Evolutionary conservation across 179 eudicot species (phyloP), one percentile per base, ranked within the genome.

Genomic region (Heliamphora ciliata): DNA sequence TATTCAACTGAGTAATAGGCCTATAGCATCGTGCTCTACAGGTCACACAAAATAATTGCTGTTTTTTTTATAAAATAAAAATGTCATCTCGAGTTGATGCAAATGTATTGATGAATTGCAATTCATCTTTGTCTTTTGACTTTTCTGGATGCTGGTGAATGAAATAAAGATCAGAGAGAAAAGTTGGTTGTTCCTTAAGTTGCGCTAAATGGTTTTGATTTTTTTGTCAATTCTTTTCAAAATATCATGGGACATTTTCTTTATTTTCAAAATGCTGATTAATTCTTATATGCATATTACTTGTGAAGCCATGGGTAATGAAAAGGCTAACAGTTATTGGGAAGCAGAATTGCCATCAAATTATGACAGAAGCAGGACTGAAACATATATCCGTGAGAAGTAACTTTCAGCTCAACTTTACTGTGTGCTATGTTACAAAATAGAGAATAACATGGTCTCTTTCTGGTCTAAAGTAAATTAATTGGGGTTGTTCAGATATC

Each of bases 241-340:
- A 59, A 17, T 78, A 24, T 58, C 58, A 44, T 61, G 67, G 14
- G 70, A 31, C 15, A 63, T 63, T 78, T 59, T 44, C 63, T 18
- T 50, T 13, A 21, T 64, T 21, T 40, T 21, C 15, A 50, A 55
- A 1, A 65, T 21, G 18, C 75, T 54, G 40, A n/a, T n/a, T 18
- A 17, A 47, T 47, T 40, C 44, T 58, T 14, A 4, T 61, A 1
- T 48, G 9, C n/a, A 14, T n/a, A 21, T 71, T 58, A 76, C 56
- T 52, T 66, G 3, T 81, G 70, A 60, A 89, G 91, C 84, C 21
- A 79, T 82, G 83, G 88, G 90, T 11, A 90, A 90, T 76, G 85
- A 83, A 66, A 88, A 83, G 84, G 84, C 91, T 2, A 90, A 90
- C 68, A 59, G 68, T 47, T 88, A 90, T 56, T 90, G 91, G 91